Evolutionary conservation across 2,329 filamentous ascomycete genomes (phyloP), one percentile per base, ranked within the genome.

Genomic region (Tolypocladium cylindrosporum): DNA sequence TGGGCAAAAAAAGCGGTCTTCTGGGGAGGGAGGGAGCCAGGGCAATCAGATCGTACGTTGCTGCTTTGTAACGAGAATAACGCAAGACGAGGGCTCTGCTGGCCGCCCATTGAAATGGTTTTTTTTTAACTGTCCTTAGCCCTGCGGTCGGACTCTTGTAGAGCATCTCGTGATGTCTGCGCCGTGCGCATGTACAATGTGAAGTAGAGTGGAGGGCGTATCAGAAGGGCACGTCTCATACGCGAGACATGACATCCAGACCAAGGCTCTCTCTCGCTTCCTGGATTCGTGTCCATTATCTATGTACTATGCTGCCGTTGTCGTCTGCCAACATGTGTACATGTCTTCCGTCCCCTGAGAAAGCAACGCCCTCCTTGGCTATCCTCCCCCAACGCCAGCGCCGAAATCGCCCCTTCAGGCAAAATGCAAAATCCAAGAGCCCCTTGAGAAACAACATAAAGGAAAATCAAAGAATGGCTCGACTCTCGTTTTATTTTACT

Each of bases 401-500:
- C 60, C 56, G 14, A 53, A 31, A 57, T 7, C 27, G 48, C 48
- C 27, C 27, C 27, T 51, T 34, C 5, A 16, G 48, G 48, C 48
- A 36, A n/a, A 16, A 51, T 51, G 43, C 48, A 51, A 36, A 34
- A n/a, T 36, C 21, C 48, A 34, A 8, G 48, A 13, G 8, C 27
- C 48, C 31, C 19, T 36, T 16, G 7, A 21, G 34, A 43, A 57
- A 55, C 16, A 55, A 39, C 42, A 48, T 58, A 51, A 51, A 51
- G 31, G 27, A 36, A 51, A 34, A n/a, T 1, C 5, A 51, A 51
- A 36, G 27, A 51, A n/a, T 8, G 24, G 24, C 11, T 6, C 45
- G 27, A 31, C 45, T 10, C 14, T 58, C 42, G 57, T 56, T 55
- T 54, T 37, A 54, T 55, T 63, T 66, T 69, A 76, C 68, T 79